Base-by-base conservation (phyloP, 805 yeast genomes). In the Blastobotrys chiropterorum region DNA sequence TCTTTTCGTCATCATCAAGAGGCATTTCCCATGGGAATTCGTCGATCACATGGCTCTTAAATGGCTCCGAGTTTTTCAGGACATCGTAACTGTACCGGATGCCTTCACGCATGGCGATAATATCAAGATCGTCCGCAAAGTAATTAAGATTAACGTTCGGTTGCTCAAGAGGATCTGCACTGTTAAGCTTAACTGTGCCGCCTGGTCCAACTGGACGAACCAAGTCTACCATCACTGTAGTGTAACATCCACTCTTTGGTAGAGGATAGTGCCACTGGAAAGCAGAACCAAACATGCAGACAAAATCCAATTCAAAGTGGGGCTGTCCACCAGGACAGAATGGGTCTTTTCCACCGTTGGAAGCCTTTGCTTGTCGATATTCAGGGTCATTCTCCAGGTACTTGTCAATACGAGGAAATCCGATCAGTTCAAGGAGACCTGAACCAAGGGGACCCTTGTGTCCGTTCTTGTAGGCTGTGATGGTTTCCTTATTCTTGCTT, bases 21-120 rank as follows among this genome's bases (percentile, higher is more conserved):
- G 63, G 63, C 62, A 63, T 62, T 21, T 63, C 66, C 60, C 67
- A 66, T 16, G 69, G 68, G 51, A 58, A 65, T 48, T 64, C 67
- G 22, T 55, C 57, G 47, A 61, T 57, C 43, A 65, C 65, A 53
- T 64, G 55, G 48, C 62, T 63, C 59, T 62, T 63, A 60, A 66
- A 65, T 8, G 66, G 67, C 44, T 60, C 64, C 48, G 66, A 64
- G 42, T 62, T 55, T 38, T 64, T 63, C 38, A 62, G 57, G 48
- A 63, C 54, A 48, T 64, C 65, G 49, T 65, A 65, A 40, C 63
- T 58, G 47, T 61, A 64, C 50, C 67, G 58, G 48, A 65, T 63
- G 46, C 67, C 68, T 38, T 61, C 66, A 14, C 67, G 62, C 56
- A 65, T 59, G n/a, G 62, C 67, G 44, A 65, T 61, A 26, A 62